phyloP scores from a whole-genome alignment of 768 basidiomycete genomes.

The Phylloporus scabripes region DNA sequence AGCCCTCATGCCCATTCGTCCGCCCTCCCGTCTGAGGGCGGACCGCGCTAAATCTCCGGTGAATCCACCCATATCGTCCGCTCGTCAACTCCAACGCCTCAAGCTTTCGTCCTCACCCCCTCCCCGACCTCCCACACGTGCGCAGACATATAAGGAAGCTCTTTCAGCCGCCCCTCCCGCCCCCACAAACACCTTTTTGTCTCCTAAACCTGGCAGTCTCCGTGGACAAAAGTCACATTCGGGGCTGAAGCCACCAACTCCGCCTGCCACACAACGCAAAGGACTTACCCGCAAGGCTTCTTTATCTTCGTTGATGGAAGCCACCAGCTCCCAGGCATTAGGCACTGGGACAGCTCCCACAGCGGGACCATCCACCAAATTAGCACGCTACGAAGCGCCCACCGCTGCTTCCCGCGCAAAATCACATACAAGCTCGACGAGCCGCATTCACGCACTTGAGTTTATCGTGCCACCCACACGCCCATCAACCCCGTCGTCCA shows the following conservation, averaged over 20 bases:
- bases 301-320: slow-evolving; percentile 67
- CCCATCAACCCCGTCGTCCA: slow-evolving; percentile 75
- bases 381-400: slow-evolving; percentile 64
- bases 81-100: slow-evolving; percentile 62
- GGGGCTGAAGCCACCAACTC: slow-evolving; percentile 70
- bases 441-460: slow-evolving; percentile 53
- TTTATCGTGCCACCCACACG: slow-evolving; percentile 70
- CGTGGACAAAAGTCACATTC: slow-evolving; percentile 83
- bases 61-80: slow-evolving; percentile 64
- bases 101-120: slow-evolving; percentile 68
- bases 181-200: slow-evolving; percentile 53
- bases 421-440: slow-evolving; percentile 58
- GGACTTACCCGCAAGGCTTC: slow-evolving; percentile 70
- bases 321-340: slow-evolving; percentile 48
- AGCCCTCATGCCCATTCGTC: slow-evolving; percentile 45
- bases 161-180: slow-evolving; percentile 45
- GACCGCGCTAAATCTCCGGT: slow-evolving; percentile 71
- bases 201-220: slow-evolving; percentile 67
- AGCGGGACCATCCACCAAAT: slow-evolving; percentile 34
- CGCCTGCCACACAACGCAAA: slow-evolving; percentile 56
- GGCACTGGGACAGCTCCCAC: slow-evolving; percentile 42
- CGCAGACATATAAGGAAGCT: slow-evolving; percentile 56
- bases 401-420: slow-evolving; percentile 82
- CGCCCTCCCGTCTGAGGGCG: slow-evolving; percentile 54
- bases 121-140: slow-evolving; percentile 43